Evolutionary conservation across 2,329 filamentous ascomycete genomes (phyloP).

Genomic region (Trichoderma atroviride): DNA sequence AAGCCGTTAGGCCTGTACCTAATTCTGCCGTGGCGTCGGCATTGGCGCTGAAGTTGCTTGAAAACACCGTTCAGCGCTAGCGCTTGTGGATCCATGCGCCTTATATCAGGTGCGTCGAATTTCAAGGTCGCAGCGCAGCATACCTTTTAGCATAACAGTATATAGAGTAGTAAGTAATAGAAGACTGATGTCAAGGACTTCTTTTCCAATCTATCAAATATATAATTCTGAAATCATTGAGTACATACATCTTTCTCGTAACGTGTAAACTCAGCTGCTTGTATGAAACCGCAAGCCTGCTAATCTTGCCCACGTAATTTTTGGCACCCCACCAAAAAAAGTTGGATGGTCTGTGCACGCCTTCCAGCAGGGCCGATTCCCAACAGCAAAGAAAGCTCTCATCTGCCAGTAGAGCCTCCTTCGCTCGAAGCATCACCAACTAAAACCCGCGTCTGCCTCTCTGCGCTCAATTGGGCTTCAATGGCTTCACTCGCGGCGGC

Average conservation of each 20-base stretch:
- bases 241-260: background rate
- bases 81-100: background rate
- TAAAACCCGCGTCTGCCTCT: conserved; percentile 25
- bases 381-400: conserved; percentile 41
- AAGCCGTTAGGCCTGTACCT: conserved; percentile 17
- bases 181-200: background rate
- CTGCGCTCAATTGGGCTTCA: conserved; percentile 35
- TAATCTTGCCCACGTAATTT: background rate
- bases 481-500: conserved; percentile 70
- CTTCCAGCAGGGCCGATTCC: conserved; percentile 37
- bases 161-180: background rate
- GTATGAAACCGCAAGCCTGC: background rate
- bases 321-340: conserved; percentile 38
- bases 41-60: background rate
- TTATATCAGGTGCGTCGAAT: background rate
- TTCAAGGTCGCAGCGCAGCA: background rate
- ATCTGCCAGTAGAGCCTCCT: conserved; percentile 28
- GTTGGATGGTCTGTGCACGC: conserved; percentile 33
- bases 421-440: conserved; percentile 31
- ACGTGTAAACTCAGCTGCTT: background rate
- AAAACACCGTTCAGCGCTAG: conserved; percentile 9
- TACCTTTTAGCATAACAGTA: background rate
- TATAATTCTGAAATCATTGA: background rate
- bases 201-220: background rate
- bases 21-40: background rate